phyloP scores from a whole-genome alignment of 768 basidiomycete genomes.

The Kwoniella sp. region DNA sequence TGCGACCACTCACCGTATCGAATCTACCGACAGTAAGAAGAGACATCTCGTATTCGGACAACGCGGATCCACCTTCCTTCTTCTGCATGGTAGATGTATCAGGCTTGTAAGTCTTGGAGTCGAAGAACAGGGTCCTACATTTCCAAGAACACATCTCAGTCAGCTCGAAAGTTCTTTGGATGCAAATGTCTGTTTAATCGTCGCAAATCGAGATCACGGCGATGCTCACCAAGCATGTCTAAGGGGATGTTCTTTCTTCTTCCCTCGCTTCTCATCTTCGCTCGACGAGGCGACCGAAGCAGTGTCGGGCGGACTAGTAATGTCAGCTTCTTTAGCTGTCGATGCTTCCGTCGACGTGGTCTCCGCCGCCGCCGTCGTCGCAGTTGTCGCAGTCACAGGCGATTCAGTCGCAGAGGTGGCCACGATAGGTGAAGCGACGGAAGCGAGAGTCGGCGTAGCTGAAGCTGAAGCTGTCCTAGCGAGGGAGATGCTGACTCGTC shows the following conservation, averaged over 20 bases:
- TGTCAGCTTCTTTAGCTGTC: not conserved
- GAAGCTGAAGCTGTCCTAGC: constrained; percentile 2
- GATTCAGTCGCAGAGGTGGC: not conserved
- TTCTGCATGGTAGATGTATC: constrained; percentile 60
- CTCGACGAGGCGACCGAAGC: constrained; percentile 15
- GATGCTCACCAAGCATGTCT: constrained; percentile 73
- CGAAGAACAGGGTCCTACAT: constrained; percentile 83
- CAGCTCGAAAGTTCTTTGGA: not conserved
- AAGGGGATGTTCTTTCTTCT: constrained; percentile 64
- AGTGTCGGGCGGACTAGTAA: constrained; percentile 16
- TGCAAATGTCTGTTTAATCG: too few relatives aligned
- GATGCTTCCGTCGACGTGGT: not conserved
- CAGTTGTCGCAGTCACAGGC: not conserved
- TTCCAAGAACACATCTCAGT: not conserved
- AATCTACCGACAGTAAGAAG: constrained; percentile 85
- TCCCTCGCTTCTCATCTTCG: not conserved
- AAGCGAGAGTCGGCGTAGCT: not conserved
- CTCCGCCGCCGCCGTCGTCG: too few relatives aligned
- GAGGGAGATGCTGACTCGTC: constrained; percentile 24
- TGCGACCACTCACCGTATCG: constrained; percentile 63
- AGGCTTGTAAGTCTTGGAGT: constrained; percentile 70
- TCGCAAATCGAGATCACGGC: too few relatives aligned
- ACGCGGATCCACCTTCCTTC: constrained; percentile 48
- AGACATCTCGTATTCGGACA: constrained; percentile 60
- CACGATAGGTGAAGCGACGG: not conserved